Evolutionary conservation across 306 rosid genomes (phyloP).

Genomic region (Oemleria cerasiformis): DNA sequence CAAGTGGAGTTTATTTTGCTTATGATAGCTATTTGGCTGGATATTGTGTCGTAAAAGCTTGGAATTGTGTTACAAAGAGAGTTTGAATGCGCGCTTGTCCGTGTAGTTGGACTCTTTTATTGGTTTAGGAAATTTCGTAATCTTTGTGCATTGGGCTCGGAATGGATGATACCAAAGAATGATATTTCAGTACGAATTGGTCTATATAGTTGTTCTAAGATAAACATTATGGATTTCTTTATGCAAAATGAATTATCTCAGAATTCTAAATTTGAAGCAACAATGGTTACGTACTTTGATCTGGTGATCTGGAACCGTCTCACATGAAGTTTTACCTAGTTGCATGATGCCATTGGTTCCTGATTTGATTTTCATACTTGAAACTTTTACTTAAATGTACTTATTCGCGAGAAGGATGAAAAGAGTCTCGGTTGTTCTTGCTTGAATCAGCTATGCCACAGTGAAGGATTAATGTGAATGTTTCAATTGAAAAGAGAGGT

Average conservation of each 20-base stretch:
- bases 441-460: neutral
- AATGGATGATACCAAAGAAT: neutral
- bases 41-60: constrained; percentile 16
- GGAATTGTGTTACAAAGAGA: constrained; percentile 17
- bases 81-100: constrained; percentile 1
- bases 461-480: neutral
- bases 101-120: constrained; percentile 6
- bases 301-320: neutral
- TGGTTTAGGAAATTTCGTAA: neutral
- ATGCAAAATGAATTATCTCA: neutral
- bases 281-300: neutral
- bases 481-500: neutral
- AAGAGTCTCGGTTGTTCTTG: neutral
- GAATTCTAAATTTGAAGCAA: constrained; percentile 2
- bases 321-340: neutral
- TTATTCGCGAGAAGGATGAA: constrained; percentile 1
- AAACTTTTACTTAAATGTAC: neutral
- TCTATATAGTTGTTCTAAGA: neutral
- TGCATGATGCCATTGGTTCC: neutral
- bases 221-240: neutral
- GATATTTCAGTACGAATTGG: neutral
- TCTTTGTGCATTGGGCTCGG: neutral
- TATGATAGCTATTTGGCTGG: constrained; percentile 3
- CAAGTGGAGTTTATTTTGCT: constrained; percentile 16
- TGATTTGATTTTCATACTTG: neutral